Evolutionary conservation across 2,329 filamentous ascomycete genomes (phyloP), one percentile per base, ranked within the genome.

Genomic region (Blastomyces parvus): DNA sequence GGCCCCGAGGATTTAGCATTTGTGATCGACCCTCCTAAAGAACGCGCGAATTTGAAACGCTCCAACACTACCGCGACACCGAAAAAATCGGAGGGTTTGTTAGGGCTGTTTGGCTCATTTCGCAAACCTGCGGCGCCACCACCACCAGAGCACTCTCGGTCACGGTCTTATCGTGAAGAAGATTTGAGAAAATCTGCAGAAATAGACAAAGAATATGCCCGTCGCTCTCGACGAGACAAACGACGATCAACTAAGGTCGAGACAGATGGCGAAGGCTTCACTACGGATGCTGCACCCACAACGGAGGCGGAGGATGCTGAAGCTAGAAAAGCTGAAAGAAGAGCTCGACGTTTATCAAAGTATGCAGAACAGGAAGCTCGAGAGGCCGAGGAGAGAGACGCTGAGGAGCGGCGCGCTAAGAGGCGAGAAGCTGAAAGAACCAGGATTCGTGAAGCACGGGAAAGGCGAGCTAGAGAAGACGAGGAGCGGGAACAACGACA

Each of bases 281-380:
- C 71, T 3, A 76, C 76, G 2, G 76, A 78, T 17, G 82, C 81
- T 36, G 76, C 72, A 11, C 73, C 76, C 7, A 77, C 79, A 63
- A 77, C 74, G 40, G 79, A 80, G 48, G 74, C 68, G 30, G 79
- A 79, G 61, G 77, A 82, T 2, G 84, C 86, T 19, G 87, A 89
- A 71, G 84, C 83, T 27, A 82, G 85, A 58, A 82, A 82, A 55
- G 84, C 84, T 38, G 85, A 85, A 63, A 84, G 87, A n/a, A 83
- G 82, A 63, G 81, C 84, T 1, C 82, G 80, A 60, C 82, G 81
- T 60, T 67, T 72, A 19, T 72, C 74, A 36, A 73, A 72, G 57
- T 72, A 75, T 38, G 75, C 73, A 1, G 71, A 74, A 19, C 75
- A 77, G 44, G 69, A 69, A 59, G 64, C 69, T 8, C 73, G 72